Evolutionary conservation across 2,329 filamentous ascomycete genomes (phyloP).

Genomic region (Penicillium sp.): DNA sequence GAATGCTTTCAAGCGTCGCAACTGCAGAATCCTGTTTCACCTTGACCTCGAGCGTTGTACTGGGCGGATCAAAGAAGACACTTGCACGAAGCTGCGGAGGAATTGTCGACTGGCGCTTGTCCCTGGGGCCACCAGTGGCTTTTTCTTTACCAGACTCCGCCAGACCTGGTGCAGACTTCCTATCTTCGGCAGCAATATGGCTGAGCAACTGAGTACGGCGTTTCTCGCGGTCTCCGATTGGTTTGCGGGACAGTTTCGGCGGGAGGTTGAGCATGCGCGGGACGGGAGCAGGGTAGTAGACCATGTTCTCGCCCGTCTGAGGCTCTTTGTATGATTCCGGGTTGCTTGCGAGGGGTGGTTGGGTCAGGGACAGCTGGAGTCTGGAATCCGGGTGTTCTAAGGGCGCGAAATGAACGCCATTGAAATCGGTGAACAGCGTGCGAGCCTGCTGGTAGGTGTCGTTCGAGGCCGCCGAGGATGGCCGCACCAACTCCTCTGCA

Average conservation of each 20-base stretch:
- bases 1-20: constrained; percentile 82
- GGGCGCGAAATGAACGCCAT: constrained; percentile 48
- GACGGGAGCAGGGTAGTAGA: constrained; percentile 93
- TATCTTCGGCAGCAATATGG: constrained; percentile 56
- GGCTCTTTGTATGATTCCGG: constrained; percentile 41
- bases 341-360: constrained; percentile 41
- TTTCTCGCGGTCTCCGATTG: constrained; percentile 63
- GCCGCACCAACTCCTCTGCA: constrained; percentile 29
- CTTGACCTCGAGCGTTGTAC: constrained; percentile 54
- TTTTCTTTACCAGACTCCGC: constrained; percentile 22
- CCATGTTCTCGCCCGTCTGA: constrained; percentile 71
- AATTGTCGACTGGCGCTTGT: constrained; percentile 52
- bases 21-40: constrained; percentile 76
- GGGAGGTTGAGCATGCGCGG: constrained; percentile 91
- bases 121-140: constrained; percentile 16
- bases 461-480: constrained; percentile 41
- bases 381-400: constrained; percentile 22
- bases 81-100: constrained; percentile 87
- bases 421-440: constrained; percentile 49
- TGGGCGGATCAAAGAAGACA: constrained; percentile 76
- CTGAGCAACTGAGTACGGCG: constrained; percentile 71
- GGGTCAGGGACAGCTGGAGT: constrained; percentile 39
- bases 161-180: constrained; percentile 53
- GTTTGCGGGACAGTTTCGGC: constrained; percentile 74
- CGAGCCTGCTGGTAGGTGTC: constrained; percentile 49